These are phyloP conservation scores for Fragaria vesca DNA, from an alignment of 306 rosid genomes.

Conservation along the genomic window DNA sequence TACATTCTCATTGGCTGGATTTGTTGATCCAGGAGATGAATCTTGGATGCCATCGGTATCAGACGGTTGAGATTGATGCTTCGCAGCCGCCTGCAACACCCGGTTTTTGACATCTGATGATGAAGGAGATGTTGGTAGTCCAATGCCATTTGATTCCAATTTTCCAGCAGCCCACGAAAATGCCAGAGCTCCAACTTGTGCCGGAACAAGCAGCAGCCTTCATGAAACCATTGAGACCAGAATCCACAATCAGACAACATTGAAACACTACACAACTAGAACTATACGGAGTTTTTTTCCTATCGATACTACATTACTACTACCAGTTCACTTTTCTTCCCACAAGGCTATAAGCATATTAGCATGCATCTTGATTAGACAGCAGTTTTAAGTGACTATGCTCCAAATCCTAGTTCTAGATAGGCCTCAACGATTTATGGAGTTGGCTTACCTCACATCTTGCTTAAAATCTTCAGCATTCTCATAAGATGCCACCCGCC, in stretches of 20 bases:
- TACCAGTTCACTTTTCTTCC: background rate
- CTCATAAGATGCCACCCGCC: conserved; percentile 63
- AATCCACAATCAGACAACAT: background rate
- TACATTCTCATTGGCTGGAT: conserved; percentile 48
- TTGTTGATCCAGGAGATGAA: conserved; percentile 41
- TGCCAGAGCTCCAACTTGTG: conserved; percentile 68
- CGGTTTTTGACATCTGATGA: conserved; percentile 87
- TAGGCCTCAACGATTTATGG: conserved; percentile 9
- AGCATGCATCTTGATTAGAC: background rate
- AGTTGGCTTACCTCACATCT: conserved; percentile 61
- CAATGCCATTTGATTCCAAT: conserved; percentile 70
- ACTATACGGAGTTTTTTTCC: background rate
- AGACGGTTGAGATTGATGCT: conserved; percentile 90
- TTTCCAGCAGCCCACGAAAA: conserved; percentile 90
- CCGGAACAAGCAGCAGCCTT: conserved; percentile 73
- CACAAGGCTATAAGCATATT: background rate
- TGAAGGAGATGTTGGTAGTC: conserved; percentile 91
- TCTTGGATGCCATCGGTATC: conserved; percentile 60
- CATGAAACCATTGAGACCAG: conserved; percentile 17
- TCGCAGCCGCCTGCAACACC: conserved; percentile 95
- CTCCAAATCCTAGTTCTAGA: background rate
- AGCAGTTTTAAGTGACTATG: background rate
- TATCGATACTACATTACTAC: background rate
- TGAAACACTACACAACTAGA: background rate
- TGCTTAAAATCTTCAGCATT: conserved; percentile 56